phyloP scores from a whole-genome alignment of 2,329 filamentous ascomycete species.

The Cercospora sp. region DNA sequence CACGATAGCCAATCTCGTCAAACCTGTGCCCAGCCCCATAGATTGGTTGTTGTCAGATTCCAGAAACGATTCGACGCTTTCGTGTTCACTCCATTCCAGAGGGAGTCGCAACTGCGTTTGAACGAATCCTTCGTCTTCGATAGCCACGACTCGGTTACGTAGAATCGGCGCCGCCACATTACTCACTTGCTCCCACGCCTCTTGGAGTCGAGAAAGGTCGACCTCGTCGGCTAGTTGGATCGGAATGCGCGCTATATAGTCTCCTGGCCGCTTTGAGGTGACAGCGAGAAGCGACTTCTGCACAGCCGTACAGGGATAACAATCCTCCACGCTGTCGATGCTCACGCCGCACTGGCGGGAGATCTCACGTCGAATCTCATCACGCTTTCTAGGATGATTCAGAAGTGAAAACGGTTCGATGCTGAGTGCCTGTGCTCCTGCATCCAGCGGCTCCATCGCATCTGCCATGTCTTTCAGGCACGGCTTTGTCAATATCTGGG shows the following conservation, averaged over 20 bases:
- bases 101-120: constrained; percentile 30
- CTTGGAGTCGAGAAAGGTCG: constrained; percentile 36
- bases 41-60: background rate
- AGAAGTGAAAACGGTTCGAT: constrained; percentile 5
- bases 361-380: background rate
- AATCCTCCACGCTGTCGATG: constrained; percentile 45
- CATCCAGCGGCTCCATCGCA: background rate
- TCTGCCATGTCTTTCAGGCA: constrained; percentile 11
- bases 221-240: constrained; percentile 27
- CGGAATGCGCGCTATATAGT: constrained; percentile 51
- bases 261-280: constrained; percentile 52
- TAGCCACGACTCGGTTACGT: constrained; percentile 5
- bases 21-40: constrained; percentile 9
- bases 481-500: constrained; percentile 8
- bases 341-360: constrained; percentile 16
- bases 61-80: background rate
- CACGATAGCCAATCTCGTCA: constrained; percentile 10
- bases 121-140: constrained; percentile 11
- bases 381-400: background rate
- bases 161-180: background rate
- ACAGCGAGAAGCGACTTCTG: constrained; percentile 50
- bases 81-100: constrained; percentile 11
- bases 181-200: constrained; percentile 33
- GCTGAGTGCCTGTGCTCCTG: background rate
- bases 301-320: constrained; percentile 47